These are phyloP conservation scores for Scenedesmus sp. DNA, from an alignment of 163 green algal species.

Conservation along the genomic window DNA sequence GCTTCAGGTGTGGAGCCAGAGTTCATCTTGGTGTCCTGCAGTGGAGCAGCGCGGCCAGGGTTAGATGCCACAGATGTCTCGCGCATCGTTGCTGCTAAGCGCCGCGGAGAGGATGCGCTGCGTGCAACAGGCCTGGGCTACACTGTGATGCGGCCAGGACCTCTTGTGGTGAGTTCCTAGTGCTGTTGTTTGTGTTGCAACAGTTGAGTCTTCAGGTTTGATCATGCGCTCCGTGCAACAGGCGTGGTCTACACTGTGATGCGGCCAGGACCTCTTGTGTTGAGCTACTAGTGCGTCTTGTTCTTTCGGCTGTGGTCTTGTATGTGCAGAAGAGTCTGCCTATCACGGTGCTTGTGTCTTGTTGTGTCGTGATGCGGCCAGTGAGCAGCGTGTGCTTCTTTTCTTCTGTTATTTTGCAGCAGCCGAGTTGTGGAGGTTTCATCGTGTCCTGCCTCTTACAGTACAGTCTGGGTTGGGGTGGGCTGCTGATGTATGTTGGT, in stretches of 20 bases:
- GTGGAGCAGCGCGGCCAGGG: conserved; percentile 64
- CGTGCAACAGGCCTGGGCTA: conserved; percentile 93
- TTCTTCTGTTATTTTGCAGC: too few relatives aligned
- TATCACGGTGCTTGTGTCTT: background rate
- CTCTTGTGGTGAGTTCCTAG: conserved; percentile 43
- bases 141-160: conserved; percentile 92
- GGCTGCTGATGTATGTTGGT: too few relatives aligned
- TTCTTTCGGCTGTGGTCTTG: too few relatives aligned
- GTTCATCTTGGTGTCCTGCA: conserved; percentile 95
- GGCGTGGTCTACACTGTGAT: conserved; percentile 97
- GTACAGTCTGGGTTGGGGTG: too few relatives aligned
- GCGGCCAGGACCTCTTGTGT: background rate
- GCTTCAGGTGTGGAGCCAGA: conserved; percentile 87
- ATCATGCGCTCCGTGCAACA: conserved; percentile 79
- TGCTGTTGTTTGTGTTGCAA: background rate
- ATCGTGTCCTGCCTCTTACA: too few relatives aligned
- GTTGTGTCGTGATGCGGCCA: too few relatives aligned
- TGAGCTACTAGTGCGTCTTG: too few relatives aligned
- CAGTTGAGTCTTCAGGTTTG: background rate
- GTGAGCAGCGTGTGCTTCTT: too few relatives aligned
- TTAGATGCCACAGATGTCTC: conserved; percentile 54
- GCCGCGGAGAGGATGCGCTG: conserved; percentile 88
- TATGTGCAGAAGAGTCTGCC: background rate
- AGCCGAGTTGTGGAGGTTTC: too few relatives aligned
- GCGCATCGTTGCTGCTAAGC: conserved; percentile 66